These are phyloP conservation scores for Dactylorhiza incarnata DNA, from an alignment of 106 monocot species.

Conservation along the genomic window DNA sequence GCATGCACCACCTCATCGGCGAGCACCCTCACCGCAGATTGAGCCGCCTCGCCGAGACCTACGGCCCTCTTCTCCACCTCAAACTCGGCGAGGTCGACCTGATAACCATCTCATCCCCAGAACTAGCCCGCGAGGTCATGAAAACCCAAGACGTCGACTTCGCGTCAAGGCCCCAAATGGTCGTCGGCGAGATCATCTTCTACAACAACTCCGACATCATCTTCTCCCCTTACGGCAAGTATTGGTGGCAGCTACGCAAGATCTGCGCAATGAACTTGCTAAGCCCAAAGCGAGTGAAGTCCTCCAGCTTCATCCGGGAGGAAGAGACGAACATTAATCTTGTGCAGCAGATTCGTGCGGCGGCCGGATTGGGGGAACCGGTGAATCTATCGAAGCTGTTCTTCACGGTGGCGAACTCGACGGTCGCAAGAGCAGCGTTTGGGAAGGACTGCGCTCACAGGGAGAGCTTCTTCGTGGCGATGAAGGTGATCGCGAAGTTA, in stretches of 20 bases:
- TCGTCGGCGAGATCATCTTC: not conserved
- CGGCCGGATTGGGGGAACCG: no score
- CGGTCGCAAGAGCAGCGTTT: not conserved
- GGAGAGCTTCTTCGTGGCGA: not conserved
- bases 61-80: conserved; percentile 22
- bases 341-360: not conserved
- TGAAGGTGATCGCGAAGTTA: not conserved
- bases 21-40: conserved; percentile 9
- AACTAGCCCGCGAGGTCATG: conserved; percentile 11
- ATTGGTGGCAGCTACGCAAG: conserved; percentile 21
- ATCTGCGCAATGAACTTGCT: conserved; percentile 18
- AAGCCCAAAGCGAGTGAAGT: conserved; percentile 11
- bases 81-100: conserved; percentile 14
- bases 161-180: conserved; percentile 3
- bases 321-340: conserved; percentile 8
- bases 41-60: not conserved
- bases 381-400: not conserved
- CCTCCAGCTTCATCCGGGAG: not conserved
- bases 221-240: conserved; percentile 21
- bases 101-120: conserved; percentile 12
- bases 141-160: conserved; percentile 19
- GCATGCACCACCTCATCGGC: conserved; percentile 13
- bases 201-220: conserved; percentile 5
- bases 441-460: not conserved
- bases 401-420: not conserved